Evolutionary conservation across 2,329 filamentous ascomycete species (phyloP).

Genomic region (Fusarium illudens): DNA sequence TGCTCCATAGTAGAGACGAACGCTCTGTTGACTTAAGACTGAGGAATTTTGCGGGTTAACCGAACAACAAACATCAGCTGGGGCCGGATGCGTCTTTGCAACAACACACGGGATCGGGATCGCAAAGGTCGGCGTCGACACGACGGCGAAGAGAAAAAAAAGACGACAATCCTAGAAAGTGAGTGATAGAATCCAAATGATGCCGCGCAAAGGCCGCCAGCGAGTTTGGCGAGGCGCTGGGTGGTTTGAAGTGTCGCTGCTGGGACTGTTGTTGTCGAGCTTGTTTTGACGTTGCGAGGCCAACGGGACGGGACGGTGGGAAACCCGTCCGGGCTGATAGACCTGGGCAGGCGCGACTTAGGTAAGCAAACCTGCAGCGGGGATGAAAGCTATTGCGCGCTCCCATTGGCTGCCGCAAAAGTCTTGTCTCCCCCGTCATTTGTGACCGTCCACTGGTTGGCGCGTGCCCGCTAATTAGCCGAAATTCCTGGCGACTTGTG

Average conservation of each 20-base stretch:
- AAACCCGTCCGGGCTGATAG: slow-evolving; percentile 35
- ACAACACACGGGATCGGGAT: slow-evolving; percentile 38
- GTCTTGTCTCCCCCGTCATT: slow-evolving; percentile 7
- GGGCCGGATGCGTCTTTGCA: slow-evolving; percentile 43
- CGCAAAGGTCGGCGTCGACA: not conserved
- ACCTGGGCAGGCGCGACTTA: slow-evolving; percentile 25
- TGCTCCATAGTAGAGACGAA: slow-evolving; percentile 47
- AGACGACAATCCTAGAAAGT: slow-evolving; percentile 16
- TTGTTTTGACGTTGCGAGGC: slow-evolving; percentile 56
- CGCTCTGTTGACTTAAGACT: slow-evolving; percentile 43
- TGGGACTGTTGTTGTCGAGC: slow-evolving; percentile 48
- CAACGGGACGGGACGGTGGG: slow-evolving; percentile 52
- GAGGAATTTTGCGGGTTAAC: slow-evolving; percentile 43
- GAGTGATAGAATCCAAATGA: slow-evolving; percentile 20
- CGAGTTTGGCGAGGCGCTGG: slow-evolving; percentile 41
- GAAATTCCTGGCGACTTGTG: slow-evolving; percentile 34
- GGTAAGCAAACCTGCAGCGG: slow-evolving; percentile 35
- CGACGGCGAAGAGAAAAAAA: slow-evolving; percentile 14
- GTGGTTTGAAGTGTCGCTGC: slow-evolving; percentile 41
- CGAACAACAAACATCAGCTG: slow-evolving; percentile 54
- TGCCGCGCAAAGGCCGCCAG: slow-evolving; percentile 25
- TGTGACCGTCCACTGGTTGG: slow-evolving; percentile 7
- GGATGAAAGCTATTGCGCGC: slow-evolving; percentile 26
- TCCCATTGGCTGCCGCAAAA: not conserved
- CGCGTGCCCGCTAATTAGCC: slow-evolving; percentile 36